These are phyloP conservation scores for Uronychia setigera DNA, from an alignment of 73 alveolate genomes.

Conservation along the genomic window DNA sequence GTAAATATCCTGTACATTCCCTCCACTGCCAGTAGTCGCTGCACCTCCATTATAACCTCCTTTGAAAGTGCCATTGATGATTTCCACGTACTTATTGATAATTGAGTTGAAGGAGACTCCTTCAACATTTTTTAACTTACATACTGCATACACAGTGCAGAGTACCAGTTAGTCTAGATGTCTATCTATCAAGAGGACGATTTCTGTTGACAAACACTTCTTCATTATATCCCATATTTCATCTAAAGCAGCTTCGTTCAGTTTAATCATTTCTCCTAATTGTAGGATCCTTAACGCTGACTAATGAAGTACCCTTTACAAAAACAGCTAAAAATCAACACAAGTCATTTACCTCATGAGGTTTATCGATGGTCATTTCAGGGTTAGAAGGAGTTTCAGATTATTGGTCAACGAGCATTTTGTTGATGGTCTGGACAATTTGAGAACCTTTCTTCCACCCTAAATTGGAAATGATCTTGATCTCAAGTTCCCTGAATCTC, in stretches of 20 bases:
- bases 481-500: conserved; percentile 76
- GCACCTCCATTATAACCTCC: conserved; percentile 29
- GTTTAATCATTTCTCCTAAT: conserved; percentile 19
- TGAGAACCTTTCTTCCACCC: conserved; percentile 73
- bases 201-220: conserved; percentile 45
- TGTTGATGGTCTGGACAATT: conserved; percentile 39
- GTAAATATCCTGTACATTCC: conserved; percentile 43
- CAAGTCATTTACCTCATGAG: background rate
- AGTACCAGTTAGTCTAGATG: conserved; percentile 66
- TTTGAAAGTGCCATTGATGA: conserved; percentile 5
- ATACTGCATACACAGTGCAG: conserved; percentile 73
- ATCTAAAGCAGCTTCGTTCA: conserved; percentile 55
- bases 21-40: conserved; percentile 28
- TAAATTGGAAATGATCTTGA: conserved; percentile 53
- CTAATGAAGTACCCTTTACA: conserved; percentile 62
- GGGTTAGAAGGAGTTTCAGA: conserved; percentile 11
- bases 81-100: conserved; percentile 44
- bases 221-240: conserved; percentile 68
- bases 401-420: conserved; percentile 4
- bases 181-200: conserved; percentile 53
- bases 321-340: conserved; percentile 62
- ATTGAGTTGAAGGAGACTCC: conserved; percentile 33
- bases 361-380: background rate
- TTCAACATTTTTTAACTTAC: conserved; percentile 43
- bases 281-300: conserved; percentile 60